Evolutionary conservation across 2,329 filamentous ascomycete species (phyloP).

Genomic region (Huntiella abstrusa): DNA sequence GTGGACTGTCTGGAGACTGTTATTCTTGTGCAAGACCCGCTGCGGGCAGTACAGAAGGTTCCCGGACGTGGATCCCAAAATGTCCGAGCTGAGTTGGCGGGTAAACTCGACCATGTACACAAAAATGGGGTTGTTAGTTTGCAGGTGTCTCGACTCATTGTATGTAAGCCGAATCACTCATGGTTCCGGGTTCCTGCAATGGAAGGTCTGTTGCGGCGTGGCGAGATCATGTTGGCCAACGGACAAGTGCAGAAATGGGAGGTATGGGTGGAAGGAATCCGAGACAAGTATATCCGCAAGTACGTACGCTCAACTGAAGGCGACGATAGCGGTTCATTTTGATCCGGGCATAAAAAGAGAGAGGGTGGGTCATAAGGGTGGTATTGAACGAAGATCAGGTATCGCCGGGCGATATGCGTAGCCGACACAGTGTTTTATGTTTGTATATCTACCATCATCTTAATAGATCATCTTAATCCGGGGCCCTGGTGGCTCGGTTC

Average conservation of each 20-base stretch:
- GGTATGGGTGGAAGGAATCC: slow-evolving; percentile 20
- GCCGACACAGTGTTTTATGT: no score
- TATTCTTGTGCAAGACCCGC: slow-evolving; percentile 12
- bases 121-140: slow-evolving; percentile 14
- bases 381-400: no score
- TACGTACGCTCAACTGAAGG: not conserved
- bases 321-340: no score
- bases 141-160: slow-evolving; percentile 16
- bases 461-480: no score
- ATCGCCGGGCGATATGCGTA: no score
- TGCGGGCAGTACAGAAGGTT: slow-evolving; percentile 13
- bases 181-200: slow-evolving; percentile 23
- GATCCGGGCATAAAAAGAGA: no score
- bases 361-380: no score
- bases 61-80: slow-evolving; percentile 15
- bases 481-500: no score
- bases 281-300: slow-evolving; percentile 9
- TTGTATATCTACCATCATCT: no score
- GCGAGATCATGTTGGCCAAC: slow-evolving; percentile 21
- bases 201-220: slow-evolving; percentile 18
- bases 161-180: slow-evolving; percentile 21
- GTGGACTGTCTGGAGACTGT: slow-evolving; percentile 17
- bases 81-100: slow-evolving; percentile 13
- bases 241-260: slow-evolving; percentile 18
- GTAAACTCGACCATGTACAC: slow-evolving; percentile 13